Evolutionary conservation across 2,329 filamentous ascomycete genomes (phyloP), one percentile per base, ranked within the genome.

Genomic region (Calonectria henricotiae): DNA sequence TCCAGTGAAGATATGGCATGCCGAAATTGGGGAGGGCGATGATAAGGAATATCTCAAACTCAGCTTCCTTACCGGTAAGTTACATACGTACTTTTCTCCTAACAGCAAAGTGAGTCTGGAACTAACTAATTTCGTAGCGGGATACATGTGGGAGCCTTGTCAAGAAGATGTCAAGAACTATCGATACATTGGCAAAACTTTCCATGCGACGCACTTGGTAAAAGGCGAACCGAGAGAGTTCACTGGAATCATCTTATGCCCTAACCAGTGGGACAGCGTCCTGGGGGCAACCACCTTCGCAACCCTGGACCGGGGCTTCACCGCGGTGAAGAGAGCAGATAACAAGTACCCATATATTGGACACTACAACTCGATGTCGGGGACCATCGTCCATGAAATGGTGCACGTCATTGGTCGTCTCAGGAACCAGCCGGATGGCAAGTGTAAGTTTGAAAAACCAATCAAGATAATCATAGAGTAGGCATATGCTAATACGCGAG

Each of bases 351-450:
- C 66, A 23, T 68, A 68, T 23, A 9, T 35, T 0, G 66, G 41
- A 15, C 20, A 49, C 41, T 68, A 68, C 25, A 47, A 64, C 23
- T 64, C 61, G 11, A 8, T 68, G 20, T 60, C 66, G 1, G 66
- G 66, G n/a, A 60, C 61, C 7, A 49, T 68, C 23, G 2, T 68
- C 12, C 61, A 68, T 51, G 66, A 68, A 17, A 68, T 68, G 66
- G 39, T 47, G 12, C 66, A 68, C 25, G 51, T 68, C 9, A 43
- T 65, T 4, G 66, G 47, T 11, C 27, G 61, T 25, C 25, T 27
- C 44, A 23, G 32, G 8, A 15, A 32, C 23, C 43, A n/a, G 1
- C 43, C 43, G 1, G 37, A 49, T 20, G 27, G 7, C 2, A 25
- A 62, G n/a, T 67, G 65, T 67, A 68, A 61, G 61, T 51, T 44